A percentile compares a stretch with the other conserved stretches of the same genome.
Evolutionary conservation across 768 basidiomycete genomes (phyloP).

Genomic region (Hypholoma sublateritium): DNA sequence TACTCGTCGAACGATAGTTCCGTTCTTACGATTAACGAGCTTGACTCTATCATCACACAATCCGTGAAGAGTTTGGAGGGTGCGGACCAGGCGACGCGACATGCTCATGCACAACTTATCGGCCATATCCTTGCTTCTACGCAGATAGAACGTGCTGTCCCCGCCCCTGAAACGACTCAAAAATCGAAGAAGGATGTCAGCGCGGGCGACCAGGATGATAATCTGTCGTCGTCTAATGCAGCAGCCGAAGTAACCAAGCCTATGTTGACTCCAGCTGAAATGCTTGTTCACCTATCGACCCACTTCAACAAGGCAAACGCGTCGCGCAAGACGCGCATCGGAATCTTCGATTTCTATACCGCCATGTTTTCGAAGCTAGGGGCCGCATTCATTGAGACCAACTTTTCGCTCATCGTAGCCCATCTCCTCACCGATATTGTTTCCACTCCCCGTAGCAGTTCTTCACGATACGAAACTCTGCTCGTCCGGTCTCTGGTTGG

Average conservation of each 20-base stretch:
- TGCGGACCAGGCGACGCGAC: slow-evolving; percentile 83
- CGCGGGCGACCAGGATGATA: slow-evolving; percentile 59
- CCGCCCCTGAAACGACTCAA: slow-evolving; percentile 46
- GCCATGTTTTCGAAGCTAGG: slow-evolving; percentile 78
- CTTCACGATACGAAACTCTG: slow-evolving; percentile 72
- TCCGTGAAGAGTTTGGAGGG: slow-evolving; percentile 77
- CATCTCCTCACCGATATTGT: slow-evolving; percentile 84
- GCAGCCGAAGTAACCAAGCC: slow-evolving; percentile 62
- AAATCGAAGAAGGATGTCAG: slow-evolving; percentile 65
- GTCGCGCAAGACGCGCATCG: slow-evolving; percentile 73
- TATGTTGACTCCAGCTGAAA: slow-evolving; percentile 52
- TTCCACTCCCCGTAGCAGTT: slow-evolving; percentile 49
- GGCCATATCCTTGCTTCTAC: slow-evolving; percentile 85
- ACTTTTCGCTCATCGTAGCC: slow-evolving; percentile 75
- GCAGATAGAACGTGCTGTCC: slow-evolving; percentile 61
- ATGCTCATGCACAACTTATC: slow-evolving; percentile 73
- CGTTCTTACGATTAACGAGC: slow-evolving; percentile 61
- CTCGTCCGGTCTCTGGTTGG: slow-evolving; percentile 72
- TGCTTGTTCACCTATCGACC: slow-evolving; percentile 57
- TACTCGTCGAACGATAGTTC: slow-evolving; percentile 54
- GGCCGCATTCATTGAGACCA: slow-evolving; percentile 71
- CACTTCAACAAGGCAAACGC: slow-evolving; percentile 77
- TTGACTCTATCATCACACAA: slow-evolving; percentile 70
- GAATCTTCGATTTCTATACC: slow-evolving; percentile 87
- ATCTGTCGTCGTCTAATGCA: slow-evolving; percentile 40